phyloP scores from a whole-genome alignment of 306 rosid genomes.

The Cicer judaicum region DNA sequence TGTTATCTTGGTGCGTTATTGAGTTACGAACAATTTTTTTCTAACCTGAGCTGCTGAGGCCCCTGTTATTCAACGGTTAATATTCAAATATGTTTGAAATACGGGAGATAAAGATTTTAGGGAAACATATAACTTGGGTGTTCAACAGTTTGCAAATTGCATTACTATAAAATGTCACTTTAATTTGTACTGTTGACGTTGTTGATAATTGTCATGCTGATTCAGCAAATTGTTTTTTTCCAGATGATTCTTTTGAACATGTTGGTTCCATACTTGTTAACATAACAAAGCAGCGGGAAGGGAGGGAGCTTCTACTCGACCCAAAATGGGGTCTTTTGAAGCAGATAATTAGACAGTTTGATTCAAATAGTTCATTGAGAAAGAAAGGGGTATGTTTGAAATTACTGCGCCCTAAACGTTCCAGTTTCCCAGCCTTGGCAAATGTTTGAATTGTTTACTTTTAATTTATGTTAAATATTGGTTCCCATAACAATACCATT shows the following conservation, averaged over 20 bases:
- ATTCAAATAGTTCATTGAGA: conserved; percentile 77
- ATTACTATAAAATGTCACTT: conserved; percentile 22
- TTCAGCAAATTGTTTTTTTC: conserved; percentile 37
- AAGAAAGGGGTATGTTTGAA: conserved; percentile 85
- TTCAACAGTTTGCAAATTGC: not conserved
- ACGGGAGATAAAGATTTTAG: not conserved
- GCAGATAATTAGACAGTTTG: conserved; percentile 87
- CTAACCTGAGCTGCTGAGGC: conserved; percentile 8
- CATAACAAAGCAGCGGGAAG: conserved; percentile 78
- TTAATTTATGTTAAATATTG: conserved; percentile 27
- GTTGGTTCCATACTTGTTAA: conserved; percentile 91
- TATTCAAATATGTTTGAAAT: conserved; percentile 13
- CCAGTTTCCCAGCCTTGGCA: conserved; percentile 22
- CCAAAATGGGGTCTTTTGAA: conserved; percentile 83
- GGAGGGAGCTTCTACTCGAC: conserved; percentile 88
- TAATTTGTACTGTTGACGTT: conserved; percentile 1
- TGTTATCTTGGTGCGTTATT: not conserved
- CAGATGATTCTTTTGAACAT: conserved; percentile 95
- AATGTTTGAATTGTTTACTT: conserved; percentile 21
- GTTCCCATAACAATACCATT: conserved; percentile 17
- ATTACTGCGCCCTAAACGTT: conserved; percentile 29
- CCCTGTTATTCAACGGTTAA: not conserved
- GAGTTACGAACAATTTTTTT: conserved; percentile 25
- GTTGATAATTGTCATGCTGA: conserved; percentile 22
- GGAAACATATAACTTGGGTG: not conserved